A percentile compares a stretch with the other conserved stretches of the same genome.
phyloP scores from a whole-genome alignment of 306 rosid species.

The Abrus pulchellus region DNA sequence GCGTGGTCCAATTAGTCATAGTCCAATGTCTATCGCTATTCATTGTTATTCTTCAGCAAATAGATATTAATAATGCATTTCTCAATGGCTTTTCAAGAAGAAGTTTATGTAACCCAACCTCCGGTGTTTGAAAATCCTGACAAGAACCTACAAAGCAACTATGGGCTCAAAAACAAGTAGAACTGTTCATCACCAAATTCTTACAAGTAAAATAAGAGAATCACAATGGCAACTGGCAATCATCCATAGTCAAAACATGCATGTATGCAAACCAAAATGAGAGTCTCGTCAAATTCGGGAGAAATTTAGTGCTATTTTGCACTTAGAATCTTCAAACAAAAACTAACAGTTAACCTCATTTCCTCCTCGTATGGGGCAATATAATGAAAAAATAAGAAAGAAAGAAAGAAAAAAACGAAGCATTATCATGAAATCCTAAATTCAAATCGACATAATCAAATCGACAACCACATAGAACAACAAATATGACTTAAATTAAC shows the following conservation, averaged over 20 bases:
- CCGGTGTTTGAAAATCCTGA: no score
- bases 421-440: not conserved
- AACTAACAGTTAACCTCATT: not conserved
- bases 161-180: not conserved
- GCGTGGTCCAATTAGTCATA: no score
- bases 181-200: not conserved
- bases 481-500: not conserved
- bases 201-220: slow-evolving; percentile 5
- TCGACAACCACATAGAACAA: not conserved
- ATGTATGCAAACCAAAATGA: not conserved
- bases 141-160: no score
- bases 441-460: not conserved
- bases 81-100: no score
- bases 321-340: not conserved
- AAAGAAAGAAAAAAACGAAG: not conserved
- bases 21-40: no score
- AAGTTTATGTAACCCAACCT: no score
- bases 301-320: not conserved
- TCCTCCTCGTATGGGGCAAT: not conserved
- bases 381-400: not conserved
- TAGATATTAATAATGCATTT: no score
- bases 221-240: not conserved
- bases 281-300: not conserved
- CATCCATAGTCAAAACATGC: not conserved
- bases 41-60: no score